Conservation (phyloP, 2,329 filamentous ascomycete genomes). For the Verticillium nonalfalfae region DNA sequence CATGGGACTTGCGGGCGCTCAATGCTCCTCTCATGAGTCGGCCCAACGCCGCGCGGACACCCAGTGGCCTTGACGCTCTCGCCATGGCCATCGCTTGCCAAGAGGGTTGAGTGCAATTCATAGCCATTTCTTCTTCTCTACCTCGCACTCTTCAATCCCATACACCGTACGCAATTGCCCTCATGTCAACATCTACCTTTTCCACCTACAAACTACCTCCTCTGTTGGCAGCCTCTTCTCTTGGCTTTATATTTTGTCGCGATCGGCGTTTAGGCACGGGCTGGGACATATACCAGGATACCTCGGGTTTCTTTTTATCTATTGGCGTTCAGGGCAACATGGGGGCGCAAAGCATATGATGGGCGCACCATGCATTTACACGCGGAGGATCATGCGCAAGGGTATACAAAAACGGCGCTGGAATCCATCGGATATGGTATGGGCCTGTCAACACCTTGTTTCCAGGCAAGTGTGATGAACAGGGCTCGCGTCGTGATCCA, state of each 20-base stretch:
- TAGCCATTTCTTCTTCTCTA: slow-evolving; percentile 15
- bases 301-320: neutral
- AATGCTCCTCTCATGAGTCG: slow-evolving; percentile 37
- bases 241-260: neutral
- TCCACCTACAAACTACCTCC: neutral
- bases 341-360: slow-evolving; percentile 12
- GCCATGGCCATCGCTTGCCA: slow-evolving; percentile 49
- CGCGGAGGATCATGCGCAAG: neutral
- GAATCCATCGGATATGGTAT: neutral
- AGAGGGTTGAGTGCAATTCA: slow-evolving; percentile 25
- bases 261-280: neutral
- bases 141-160: neutral
- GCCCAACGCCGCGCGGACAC: slow-evolving; percentile 33
- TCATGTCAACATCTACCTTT: neutral
- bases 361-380: slow-evolving; percentile 6
- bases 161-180: neutral
- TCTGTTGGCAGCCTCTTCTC: neutral
- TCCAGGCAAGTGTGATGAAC: too few relatives aligned
- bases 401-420: neutral
- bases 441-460: neutral
- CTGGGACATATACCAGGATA: slow-evolving; percentile 3
- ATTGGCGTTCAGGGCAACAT: slow-evolving; percentile 1
- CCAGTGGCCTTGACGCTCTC: slow-evolving; percentile 48
- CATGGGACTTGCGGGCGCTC: slow-evolving; percentile 42
- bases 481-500: too few relatives aligned